Evolutionary conservation across 805 yeast genomes (phyloP).

Genomic region (Pichia occidentalis): DNA sequence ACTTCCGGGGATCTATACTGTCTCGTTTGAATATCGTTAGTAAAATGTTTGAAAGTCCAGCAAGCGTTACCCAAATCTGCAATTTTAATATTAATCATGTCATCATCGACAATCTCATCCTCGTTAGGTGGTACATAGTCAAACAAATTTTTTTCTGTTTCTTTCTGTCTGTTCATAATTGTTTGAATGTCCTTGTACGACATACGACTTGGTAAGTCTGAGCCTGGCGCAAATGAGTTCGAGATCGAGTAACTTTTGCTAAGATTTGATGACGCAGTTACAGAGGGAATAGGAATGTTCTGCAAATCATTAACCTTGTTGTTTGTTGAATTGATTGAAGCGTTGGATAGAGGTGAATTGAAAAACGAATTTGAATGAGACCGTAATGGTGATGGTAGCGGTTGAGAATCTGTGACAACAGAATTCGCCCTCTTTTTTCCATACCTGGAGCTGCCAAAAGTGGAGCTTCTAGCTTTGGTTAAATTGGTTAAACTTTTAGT

Average conservation of each 20-base stretch:
- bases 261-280: slow-evolving; percentile 5
- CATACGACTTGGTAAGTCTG: slow-evolving; percentile 17
- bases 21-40: slow-evolving; percentile 85
- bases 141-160: slow-evolving; percentile 26
- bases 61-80: slow-evolving; percentile 95
- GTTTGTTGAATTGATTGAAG: slow-evolving; percentile 6
- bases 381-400: slow-evolving; percentile 81
- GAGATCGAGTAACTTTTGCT: slow-evolving; percentile 4
- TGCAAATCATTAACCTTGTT: slow-evolving; percentile 5
- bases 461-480: slow-evolving; percentile 17
- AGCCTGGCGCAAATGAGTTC: slow-evolving; percentile 5
- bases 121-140: slow-evolving; percentile 31
- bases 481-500: slow-evolving; percentile 11
- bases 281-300: slow-evolving; percentile 15
- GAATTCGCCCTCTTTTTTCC: slow-evolving; percentile 56
- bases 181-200: slow-evolving; percentile 30
- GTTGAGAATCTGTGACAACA: slow-evolving; percentile 84
- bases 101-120: slow-evolving; percentile 35
- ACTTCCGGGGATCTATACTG: slow-evolving; percentile 93
- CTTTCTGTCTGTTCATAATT: slow-evolving; percentile 35
- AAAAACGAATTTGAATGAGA: slow-evolving; percentile 34
- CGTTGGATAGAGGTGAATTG: slow-evolving; percentile 19
- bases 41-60: slow-evolving; percentile 71
- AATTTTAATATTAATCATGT: slow-evolving; percentile 70
- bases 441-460: slow-evolving; percentile 30